Evolutionary conservation across 805 yeast species (phyloP), one percentile per base, ranked within the genome.

Genomic region (Maudiozyma serrabonitensis): DNA sequence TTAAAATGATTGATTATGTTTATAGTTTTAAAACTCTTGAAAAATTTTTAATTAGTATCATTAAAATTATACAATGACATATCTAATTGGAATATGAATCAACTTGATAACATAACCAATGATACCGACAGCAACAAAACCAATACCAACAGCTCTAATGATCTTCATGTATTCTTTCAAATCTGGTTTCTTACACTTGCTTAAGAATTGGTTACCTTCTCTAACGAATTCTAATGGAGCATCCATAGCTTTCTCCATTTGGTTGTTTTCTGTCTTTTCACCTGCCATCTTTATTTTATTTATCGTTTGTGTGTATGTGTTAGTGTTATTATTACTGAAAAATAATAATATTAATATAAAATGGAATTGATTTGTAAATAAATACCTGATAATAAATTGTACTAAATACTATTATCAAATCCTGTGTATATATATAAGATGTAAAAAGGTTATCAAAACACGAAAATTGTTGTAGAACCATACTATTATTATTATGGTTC

Each of bases 51-150:
- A 28, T 28, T 11, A 28, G 4, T 28, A 11, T 28, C 12, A 3
- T 28, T 11, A 28, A 28, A 35, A 40, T 75, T 75, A 89, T 59
- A 89, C 96, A 72, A 90, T 87, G 74, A 88, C 81, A 73, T 88
- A 90, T 76, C 96, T 85, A 74, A 90, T 88, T 66, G 97, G 97
- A 63, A 90, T 90, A 73, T 90, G 97, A 61, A 90, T 73, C 66
- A 91, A 80, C 74, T 91, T 91, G 72, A 93, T 93, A 63, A 83
- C 86, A 73, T 89, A 91, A 51, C 99, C 99, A 63, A 93, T 95
- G 62, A 87, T 84, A 65, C 99, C 99, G 90, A 91, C 93, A 80
- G 91, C 91, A 60, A 91, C 75, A 72, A 91, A 91, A 58, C 99
- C 99, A 55, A 90, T 77, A 62, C 98, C 98, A 47, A 91, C 98